Conservation (phyloP, 2,329 filamentous ascomycete genomes). For the Metarhizium robertsii region DNA sequence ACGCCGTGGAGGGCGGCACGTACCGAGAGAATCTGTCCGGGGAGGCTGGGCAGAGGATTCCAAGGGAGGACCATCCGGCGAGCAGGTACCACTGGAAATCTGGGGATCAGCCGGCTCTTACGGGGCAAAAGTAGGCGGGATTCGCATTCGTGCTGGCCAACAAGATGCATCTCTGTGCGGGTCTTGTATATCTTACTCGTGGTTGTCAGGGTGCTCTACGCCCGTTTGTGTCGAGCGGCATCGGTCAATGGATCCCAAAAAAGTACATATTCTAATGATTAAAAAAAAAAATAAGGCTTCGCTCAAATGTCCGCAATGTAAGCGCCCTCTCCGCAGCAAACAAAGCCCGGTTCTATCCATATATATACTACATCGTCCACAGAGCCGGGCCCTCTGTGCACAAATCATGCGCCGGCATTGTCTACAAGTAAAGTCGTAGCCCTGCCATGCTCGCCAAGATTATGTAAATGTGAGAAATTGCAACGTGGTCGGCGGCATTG, state of each 20-base stretch:
- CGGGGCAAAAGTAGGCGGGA: background rate
- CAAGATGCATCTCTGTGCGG: background rate
- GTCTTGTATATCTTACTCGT: background rate
- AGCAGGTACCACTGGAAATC: slow-evolving; percentile 29
- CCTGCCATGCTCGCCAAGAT: background rate
- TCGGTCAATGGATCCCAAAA: too few relatives aligned
- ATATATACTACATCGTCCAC: too few relatives aligned
- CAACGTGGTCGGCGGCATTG: background rate
- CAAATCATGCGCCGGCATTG: too few relatives aligned
- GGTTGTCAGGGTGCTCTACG: too few relatives aligned
- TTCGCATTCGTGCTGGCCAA: background rate
- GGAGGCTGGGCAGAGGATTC: slow-evolving; percentile 21
- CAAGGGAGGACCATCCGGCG: slow-evolving; percentile 28
- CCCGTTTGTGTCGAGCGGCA: too few relatives aligned
- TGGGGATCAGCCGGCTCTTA: slow-evolving; percentile 13
- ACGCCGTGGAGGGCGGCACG: slow-evolving; percentile 31
- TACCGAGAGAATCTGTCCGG: slow-evolving; percentile 34
- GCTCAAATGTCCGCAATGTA: background rate
- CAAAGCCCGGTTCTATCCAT: background rate
- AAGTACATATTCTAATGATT: too few relatives aligned
- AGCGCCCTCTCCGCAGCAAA: background rate
- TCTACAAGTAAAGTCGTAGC: background rate
- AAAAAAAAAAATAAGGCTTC: too few relatives aligned
- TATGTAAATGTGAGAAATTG: background rate
- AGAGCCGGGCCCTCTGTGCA: too few relatives aligned